These are phyloP conservation scores for Kazachstania psychrophila DNA, from an alignment of 805 yeast species.

Conservation along the genomic window DNA sequence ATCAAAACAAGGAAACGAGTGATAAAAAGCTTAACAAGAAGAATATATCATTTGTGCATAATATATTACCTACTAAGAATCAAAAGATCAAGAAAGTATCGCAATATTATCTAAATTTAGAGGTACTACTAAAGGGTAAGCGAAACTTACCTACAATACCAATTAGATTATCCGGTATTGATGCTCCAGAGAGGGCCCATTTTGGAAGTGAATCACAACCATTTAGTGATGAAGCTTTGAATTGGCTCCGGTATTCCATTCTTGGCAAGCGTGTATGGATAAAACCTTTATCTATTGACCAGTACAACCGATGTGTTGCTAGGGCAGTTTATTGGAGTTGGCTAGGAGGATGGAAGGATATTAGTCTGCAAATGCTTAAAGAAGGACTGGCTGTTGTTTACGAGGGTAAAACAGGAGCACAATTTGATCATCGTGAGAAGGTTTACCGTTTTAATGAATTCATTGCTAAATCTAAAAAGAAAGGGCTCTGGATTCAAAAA, in stretches of 20 bases:
- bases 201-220: conserved; percentile 93
- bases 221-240: conserved; percentile 70
- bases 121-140: conserved; percentile 23
- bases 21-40: not conserved
- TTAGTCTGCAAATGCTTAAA: conserved; percentile 79
- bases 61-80: not conserved
- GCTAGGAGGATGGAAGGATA: conserved; percentile 65
- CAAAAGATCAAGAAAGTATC: conserved; percentile 7
- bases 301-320: conserved; percentile 81
- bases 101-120: conserved; percentile 19
- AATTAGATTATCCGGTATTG: conserved; percentile 83
- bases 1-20: not conserved
- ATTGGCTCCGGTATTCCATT: conserved; percentile 61
- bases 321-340: conserved; percentile 48
- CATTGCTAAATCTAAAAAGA: conserved; percentile 44
- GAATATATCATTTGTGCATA: not conserved
- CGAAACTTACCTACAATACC: conserved; percentile 48
- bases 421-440: conserved; percentile 70
- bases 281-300: conserved; percentile 75
- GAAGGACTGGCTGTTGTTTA: conserved; percentile 81
- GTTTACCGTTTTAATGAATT: conserved; percentile 52
- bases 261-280: conserved; percentile 61
- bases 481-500: conserved; percentile 63
- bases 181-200: conserved; percentile 94
- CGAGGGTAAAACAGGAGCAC: conserved; percentile 72